Conservation (phyloP, 2,329 filamentous ascomycete species). For the Lasiodiplodia theobromae region DNA sequence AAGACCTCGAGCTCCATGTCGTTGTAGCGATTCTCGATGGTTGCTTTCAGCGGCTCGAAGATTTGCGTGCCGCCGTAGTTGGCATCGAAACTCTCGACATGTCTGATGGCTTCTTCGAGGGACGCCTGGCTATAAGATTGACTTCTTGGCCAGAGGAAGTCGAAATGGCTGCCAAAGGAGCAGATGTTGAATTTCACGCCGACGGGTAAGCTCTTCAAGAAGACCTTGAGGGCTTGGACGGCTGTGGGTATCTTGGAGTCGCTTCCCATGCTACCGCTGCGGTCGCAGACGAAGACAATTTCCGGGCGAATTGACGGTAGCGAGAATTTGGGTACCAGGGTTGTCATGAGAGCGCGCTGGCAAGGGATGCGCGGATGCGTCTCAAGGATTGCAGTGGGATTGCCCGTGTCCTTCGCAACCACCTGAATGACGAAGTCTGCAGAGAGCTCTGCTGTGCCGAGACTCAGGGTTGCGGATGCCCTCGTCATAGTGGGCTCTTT, state of each 20-base stretch:
- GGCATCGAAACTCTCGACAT: slow-evolving; percentile 53
- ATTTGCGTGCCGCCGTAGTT: slow-evolving; percentile 64
- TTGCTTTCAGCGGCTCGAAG: slow-evolving; percentile 54
- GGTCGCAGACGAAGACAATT: slow-evolving; percentile 75
- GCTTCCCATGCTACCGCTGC: slow-evolving; percentile 70
- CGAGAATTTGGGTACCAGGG: slow-evolving; percentile 73
- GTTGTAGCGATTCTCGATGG: slow-evolving; percentile 55
- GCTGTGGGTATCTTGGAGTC: slow-evolving; percentile 60
- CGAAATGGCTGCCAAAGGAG: slow-evolving; percentile 64
- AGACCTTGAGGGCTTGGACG: slow-evolving; percentile 64
- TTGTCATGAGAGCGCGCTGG: slow-evolving; percentile 73
- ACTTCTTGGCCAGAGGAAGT: slow-evolving; percentile 58
- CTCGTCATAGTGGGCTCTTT: slow-evolving; percentile 62
- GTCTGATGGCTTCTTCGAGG: slow-evolving; percentile 52
- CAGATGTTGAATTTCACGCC: slow-evolving; percentile 74
- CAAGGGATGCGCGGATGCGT: slow-evolving; percentile 66
- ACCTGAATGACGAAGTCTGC: slow-evolving; percentile 73
- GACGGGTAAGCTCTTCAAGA: slow-evolving; percentile 70
- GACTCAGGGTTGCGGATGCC: slow-evolving; percentile 67
- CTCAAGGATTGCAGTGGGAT: slow-evolving; percentile 72
- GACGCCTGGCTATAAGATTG: slow-evolving; percentile 55
- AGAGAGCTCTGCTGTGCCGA: slow-evolving; percentile 61
- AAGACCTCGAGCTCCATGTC: slow-evolving; percentile 61
- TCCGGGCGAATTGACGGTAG: slow-evolving; percentile 65
- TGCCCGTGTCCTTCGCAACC: slow-evolving; percentile 64